Evolutionary conservation across 2,329 filamentous ascomycete genomes (phyloP), one percentile per base, ranked within the genome.

Genomic region (Xylariaceae sp.): DNA sequence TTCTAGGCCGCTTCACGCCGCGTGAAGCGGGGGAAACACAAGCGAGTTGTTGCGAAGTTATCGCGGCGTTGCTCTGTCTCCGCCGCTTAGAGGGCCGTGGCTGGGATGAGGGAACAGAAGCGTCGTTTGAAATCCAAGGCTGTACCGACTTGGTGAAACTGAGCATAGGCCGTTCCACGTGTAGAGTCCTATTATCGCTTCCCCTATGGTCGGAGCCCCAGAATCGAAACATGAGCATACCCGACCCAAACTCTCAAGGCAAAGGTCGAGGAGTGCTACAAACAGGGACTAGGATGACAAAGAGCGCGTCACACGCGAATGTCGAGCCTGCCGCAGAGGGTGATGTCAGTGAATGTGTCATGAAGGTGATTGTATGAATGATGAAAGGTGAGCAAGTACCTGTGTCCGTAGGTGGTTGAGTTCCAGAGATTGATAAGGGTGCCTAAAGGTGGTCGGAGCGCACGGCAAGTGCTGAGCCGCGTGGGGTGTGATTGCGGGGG

Each of bases 151-250:
- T 72, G 56, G 66, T 65, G 63, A 70, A 72, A 62, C 71, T 66
- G 60, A 72, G 68, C 68, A 76, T 78, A 64, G 76, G 75, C 65
- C 75, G 71, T 62, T 74, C 74, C 65, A 73, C 71, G 66, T 77
- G 73, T 68, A 77, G 71, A 64, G 76, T 73, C 73, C 23, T 30
- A 30, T 77, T 78, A 59, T 85, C 81, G 75, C 78, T 80, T 78
- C 78, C 80, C 79, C 79, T 78, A 65, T 79, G 75, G 68, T 85
- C 83, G 68, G 80, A 78, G 69, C 78, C 76, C 81, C 82, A 86
- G 70, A 85, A 82, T 67, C 81, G 78, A 74, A 86, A 85, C 83
- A 86, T 86, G 75, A 77, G 77, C 75, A 77, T 75, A 72, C 73
- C 72, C 69, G 68, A 66, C 56, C 66, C 61, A 64, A 65, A 62